A percentile compares a stretch with the other conserved stretches of the same genome.
These are phyloP conservation scores for Brassica juncea DNA, from an alignment of 345 rosid genomes.

Conservation along the genomic window DNA sequence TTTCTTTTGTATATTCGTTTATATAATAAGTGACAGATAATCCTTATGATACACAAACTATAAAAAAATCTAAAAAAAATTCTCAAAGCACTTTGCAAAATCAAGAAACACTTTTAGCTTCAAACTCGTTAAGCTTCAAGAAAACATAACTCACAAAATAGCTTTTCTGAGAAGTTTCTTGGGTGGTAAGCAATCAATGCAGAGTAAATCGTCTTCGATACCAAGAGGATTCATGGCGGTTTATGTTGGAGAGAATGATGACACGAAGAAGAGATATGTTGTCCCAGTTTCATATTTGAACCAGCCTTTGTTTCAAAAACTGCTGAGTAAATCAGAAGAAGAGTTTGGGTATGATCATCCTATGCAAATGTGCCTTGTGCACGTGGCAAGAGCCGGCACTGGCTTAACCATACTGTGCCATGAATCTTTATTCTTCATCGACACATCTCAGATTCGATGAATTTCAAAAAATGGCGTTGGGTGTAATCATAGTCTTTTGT, in stretches of 20 bases:
- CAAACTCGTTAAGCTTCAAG: conserved; percentile 2
- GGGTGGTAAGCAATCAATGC: conserved; percentile 19
- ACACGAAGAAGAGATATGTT: conserved; percentile 40
- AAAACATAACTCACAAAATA: not conserved
- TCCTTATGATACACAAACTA: conserved; percentile 18
- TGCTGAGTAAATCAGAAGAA: conserved; percentile 45
- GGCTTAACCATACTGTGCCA: conserved; percentile 46
- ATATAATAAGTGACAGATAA: conserved; percentile 18
- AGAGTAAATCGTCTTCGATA: conserved; percentile 17
- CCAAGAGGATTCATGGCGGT: conserved; percentile 48
- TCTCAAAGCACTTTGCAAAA: conserved; percentile 6
- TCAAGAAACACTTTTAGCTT: not conserved
- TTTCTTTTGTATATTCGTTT: conserved; percentile 5
- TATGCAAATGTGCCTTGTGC: not conserved
- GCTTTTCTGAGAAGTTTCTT: conserved; percentile 19
- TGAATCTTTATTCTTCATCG: conserved; percentile 42
- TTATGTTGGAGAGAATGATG: conserved; percentile 43
- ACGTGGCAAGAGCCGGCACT: too few relatives aligned
- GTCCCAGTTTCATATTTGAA: conserved; percentile 46
- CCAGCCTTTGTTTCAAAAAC: conserved; percentile 43
- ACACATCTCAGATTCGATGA: conserved; percentile 38
- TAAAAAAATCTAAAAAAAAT: not conserved
- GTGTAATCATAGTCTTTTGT: not conserved
- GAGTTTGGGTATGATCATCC: conserved; percentile 51
- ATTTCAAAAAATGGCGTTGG: not conserved